phyloP scores from a whole-genome alignment of 2,329 filamentous ascomycete species.

The Paecilomyces variotii region DNA sequence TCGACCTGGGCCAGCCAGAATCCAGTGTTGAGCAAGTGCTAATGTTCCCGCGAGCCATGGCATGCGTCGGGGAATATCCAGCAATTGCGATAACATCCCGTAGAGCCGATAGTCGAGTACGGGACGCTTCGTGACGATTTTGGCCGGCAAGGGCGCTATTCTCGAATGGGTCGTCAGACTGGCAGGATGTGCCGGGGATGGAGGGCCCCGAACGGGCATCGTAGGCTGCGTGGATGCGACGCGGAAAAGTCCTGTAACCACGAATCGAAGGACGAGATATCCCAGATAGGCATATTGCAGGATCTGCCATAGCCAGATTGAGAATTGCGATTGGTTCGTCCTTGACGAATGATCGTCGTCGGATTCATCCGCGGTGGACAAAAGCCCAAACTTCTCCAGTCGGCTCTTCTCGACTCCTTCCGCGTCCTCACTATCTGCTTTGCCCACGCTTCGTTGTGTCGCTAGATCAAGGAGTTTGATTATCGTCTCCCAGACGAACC shows the following conservation, averaged over 20 bases:
- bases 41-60: constrained; percentile 77
- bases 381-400: constrained; percentile 51
- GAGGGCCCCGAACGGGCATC: constrained; percentile 15
- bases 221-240: constrained; percentile 57
- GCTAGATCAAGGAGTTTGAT: constrained; percentile 57
- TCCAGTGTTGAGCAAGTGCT: constrained; percentile 66
- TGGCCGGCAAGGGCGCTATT: constrained; percentile 23
- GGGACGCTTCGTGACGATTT: constrained; percentile 41
- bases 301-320: constrained; percentile 42
- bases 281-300: constrained; percentile 44
- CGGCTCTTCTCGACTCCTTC: constrained; percentile 29
- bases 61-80: constrained; percentile 73
- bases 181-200: constrained; percentile 17
- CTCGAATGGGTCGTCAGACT: constrained; percentile 16
- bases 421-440: constrained; percentile 19
- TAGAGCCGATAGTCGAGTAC: constrained; percentile 72
- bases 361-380: constrained; percentile 31
- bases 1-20: constrained; percentile 64
- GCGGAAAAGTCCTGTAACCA: constrained; percentile 56
- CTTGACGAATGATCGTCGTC: constrained; percentile 16
- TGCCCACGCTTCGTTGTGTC: constrained; percentile 14
- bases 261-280: constrained; percentile 58
- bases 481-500: constrained; percentile 79
- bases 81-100: constrained; percentile 62
- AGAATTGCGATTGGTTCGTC: constrained; percentile 24